Percentiles rank a stretch among this genome's conserved stretches.
Evolutionary conservation across 805 yeast genomes (phyloP).

Genomic region (Zygosaccharomyces siamensis): DNA sequence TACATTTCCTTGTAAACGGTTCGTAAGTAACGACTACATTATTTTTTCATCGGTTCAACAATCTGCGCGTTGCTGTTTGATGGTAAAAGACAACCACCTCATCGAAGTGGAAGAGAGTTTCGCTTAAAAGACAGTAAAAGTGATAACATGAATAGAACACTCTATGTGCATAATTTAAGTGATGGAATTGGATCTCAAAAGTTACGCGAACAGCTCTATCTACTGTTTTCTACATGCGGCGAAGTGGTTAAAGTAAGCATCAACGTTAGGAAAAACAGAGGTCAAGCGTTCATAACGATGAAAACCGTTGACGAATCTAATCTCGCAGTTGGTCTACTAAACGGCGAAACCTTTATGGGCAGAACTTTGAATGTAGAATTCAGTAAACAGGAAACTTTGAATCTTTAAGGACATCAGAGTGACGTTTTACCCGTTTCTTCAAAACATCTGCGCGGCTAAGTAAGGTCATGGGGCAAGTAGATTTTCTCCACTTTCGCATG

Average conservation of each 20-base stretch:
- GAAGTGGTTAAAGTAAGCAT: slow-evolving; percentile 53
- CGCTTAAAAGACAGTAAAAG: background rate
- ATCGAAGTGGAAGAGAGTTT: too few species aligned
- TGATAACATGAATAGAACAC: slow-evolving; percentile 32
- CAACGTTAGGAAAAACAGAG: slow-evolving; percentile 45
- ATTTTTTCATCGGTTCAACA: background rate
- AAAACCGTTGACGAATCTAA: slow-evolving; percentile 47
- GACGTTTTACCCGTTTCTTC: background rate
- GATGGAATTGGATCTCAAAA: slow-evolving; percentile 46
- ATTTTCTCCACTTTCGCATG: background rate
- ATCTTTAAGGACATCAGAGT: slow-evolving; percentile 1
- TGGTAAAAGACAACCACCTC: too few species aligned
- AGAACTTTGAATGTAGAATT: slow-evolving; percentile 45
- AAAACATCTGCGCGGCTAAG: background rate
- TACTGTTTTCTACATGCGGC: slow-evolving; percentile 59
- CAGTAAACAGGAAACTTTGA: slow-evolving; percentile 30
- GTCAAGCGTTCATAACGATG: slow-evolving; percentile 63
- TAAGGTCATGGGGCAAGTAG: background rate
- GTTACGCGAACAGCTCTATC: slow-evolving; percentile 50
- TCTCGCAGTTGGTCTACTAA: slow-evolving; percentile 44
- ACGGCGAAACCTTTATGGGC: slow-evolving; percentile 49
- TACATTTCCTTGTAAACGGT: too few species aligned
- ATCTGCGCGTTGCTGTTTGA: too few species aligned
- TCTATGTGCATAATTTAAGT: slow-evolving; percentile 56
- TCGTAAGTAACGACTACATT: slow-evolving; percentile 2